Base-by-base conservation (phyloP, 108 stramenopile species). In the Pseudonitzschia delicatissima region DNA sequence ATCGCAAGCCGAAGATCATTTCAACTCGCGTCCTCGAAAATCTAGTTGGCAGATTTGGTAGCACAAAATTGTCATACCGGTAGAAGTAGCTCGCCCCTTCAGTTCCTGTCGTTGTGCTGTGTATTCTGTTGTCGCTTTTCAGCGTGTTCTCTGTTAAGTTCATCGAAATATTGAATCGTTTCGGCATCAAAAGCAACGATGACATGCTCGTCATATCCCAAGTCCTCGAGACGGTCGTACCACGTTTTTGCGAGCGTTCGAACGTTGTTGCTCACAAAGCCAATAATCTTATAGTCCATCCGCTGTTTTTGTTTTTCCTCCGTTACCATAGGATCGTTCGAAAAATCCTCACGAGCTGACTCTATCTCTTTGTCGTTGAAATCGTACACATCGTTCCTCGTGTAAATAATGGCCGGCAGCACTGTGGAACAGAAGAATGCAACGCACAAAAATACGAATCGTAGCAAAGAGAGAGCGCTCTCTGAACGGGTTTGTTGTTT, bases 221-320 rank as follows among this genome's bases (percentile, higher is more conserved):
- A 33, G 13, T 52, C 28, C 0, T 63, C 21, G 32, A 83, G 36
- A 13, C 79, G 72, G 0, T 62, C 50, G 40, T 83, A 83, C 82
- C 82, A 83, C 13, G 48, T 31, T 31, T 69, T 37, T 8, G 82
- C 82, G 49, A 71, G 50, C 12, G 58, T 58, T 15, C 50, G 5
- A 45, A 74, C 78, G 25, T 67, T 58, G 12, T 35, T 23, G 44
- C 75, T 74, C n/a, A 74, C 60, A 69, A 82, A 82, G 13, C 77
- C 81, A 13, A 82, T 33, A 63, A 82, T 78, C 40, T 42, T 42
- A 42, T 42, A 42, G n/a, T n/a, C n/a, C n/a, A n/a, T n/a, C n/a
- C n/a, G n/a, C n/a, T n/a, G n/a, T n/a, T n/a, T n/a, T n/a, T n/a
- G n/a, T n/a, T n/a, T n/a, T n/a, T n/a, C n/a, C n/a, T n/a, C n/a